phyloP scores from a whole-genome alignment of 2,329 filamentous ascomycete genomes.

The Colletotrichum costaricense region DNA sequence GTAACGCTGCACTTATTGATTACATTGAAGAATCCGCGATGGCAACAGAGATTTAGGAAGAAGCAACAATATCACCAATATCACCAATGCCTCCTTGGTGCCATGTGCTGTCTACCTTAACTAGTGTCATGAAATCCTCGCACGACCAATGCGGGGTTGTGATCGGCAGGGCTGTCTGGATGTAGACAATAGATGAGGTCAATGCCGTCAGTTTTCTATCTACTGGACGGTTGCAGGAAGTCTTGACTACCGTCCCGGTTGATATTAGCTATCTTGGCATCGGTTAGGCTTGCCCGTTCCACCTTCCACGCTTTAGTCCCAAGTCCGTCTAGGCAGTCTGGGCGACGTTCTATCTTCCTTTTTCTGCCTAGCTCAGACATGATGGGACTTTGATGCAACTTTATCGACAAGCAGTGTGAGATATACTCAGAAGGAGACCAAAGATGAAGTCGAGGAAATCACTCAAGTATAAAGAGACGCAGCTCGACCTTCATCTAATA shows the following conservation, averaged over 20 bases:
- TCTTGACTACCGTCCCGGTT: conserved; percentile 11
- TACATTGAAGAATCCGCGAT: background rate
- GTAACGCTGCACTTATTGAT: background rate
- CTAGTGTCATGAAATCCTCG: background rate
- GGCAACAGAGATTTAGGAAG: background rate
- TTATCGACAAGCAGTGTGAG: background rate
- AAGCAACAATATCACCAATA: too few species aligned
- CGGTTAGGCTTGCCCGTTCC: background rate
- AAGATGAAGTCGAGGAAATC: background rate
- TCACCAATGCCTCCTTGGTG: background rate
- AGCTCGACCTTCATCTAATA: background rate
- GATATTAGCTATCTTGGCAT: conserved; percentile 20
- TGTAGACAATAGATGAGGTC: background rate
- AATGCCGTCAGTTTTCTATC: background rate
- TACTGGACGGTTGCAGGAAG: background rate
- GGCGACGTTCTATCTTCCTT: conserved; percentile 16
- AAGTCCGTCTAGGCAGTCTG: conserved; percentile 11
- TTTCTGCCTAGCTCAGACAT: conserved; percentile 12
- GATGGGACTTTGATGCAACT: background rate
- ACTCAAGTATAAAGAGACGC: conserved; percentile 10
- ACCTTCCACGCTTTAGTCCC: background rate
- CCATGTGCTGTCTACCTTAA: too few species aligned
- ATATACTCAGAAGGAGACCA: background rate
- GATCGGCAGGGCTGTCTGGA: background rate
- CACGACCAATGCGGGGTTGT: background rate